Base-by-base conservation (phyloP, 2,329 filamentous ascomycete species). In the Aspergillus floridensis region DNA sequence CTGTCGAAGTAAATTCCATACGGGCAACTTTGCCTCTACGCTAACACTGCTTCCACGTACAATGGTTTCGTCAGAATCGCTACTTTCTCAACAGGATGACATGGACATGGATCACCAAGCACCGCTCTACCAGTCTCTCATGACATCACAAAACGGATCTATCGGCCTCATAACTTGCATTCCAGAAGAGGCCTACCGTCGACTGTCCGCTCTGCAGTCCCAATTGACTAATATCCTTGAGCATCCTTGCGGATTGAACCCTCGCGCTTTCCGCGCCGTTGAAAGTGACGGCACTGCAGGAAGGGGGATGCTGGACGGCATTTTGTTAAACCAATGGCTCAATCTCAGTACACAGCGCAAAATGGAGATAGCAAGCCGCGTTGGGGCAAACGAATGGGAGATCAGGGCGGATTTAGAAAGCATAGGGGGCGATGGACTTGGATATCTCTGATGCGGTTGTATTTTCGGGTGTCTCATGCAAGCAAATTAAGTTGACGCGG, bases 1-100 rank as follows among this genome's bases (percentile, higher is more conserved):
- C 7, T 91, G 93, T 75, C 88, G 91, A 60, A 91, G 90, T 56
- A 91, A 92, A 59, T 98, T 99, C 78, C 89, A 93, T 72, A 87
- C 91, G 0, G 92, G 91, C 41, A 91, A 96, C 74, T 84, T 88
- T 64, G 86, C 90, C 0, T 88, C 90, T 0, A 85, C 84, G 41
- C 88, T 92, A 66, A 86, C 88, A 21, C 85, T 97, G 52, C 82
- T 98, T 35, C 89, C 91, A 1, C 87, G 87, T 16, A 86, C 85
- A 4, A 75, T 85, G 51, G 80, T 79, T 16, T 72, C 82, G 53
- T 76, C 77, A 60, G 73, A 74, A 54, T 55, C 69, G 59, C 50
- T 69, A 66, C 64, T 68, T 62, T 58, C 73, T 69, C 61, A 71
- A 69, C 64, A 72, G 66, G 67, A 76, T 65, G 64, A 74, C 64